Percentiles rank a stretch among this genome's conserved stretches.
Conservation (phyloP, 73 alveolate genomes). For the Tetrahymena malaccensis region DNA sequence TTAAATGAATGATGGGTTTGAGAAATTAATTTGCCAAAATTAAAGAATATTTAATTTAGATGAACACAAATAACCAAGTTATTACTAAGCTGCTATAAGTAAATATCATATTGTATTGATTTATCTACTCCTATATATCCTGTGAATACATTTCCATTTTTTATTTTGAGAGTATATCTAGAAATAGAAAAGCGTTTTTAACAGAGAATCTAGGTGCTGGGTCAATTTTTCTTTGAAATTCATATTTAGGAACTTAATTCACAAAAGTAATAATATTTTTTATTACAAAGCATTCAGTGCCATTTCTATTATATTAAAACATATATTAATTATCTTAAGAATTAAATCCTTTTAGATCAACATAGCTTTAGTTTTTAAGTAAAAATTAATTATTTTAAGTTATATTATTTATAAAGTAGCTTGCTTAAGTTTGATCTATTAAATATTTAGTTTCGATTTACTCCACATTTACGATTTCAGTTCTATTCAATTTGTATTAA, state of each 20-base stretch:
- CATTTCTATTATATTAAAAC: background rate
- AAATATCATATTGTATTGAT: too few species aligned
- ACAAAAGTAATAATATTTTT: too few species aligned
- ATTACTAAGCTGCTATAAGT: background rate
- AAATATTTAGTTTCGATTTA: background rate
- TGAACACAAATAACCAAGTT: background rate
- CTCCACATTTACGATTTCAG: background rate
- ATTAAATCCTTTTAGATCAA: background rate
- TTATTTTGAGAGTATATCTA: background rate
- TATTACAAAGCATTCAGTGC: background rate
- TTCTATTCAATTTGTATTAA: background rate
- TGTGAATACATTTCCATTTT: background rate
- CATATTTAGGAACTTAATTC: background rate
- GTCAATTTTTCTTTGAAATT: too few species aligned
- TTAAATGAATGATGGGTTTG: background rate
- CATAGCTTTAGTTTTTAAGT: too few species aligned
- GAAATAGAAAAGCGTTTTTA: background rate
- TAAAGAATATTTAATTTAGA: background rate
- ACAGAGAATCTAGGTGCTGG: background rate
- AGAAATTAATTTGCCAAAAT: too few species aligned
- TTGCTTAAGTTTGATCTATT: background rate
- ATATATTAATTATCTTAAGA: too few species aligned
- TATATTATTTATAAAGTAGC: too few species aligned
- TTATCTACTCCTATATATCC: too few species aligned
- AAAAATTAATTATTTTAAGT: background rate